Conservation (phyloP, 1,139 yeast genomes). For the Yamadazyma spencermartinsiae region DNA sequence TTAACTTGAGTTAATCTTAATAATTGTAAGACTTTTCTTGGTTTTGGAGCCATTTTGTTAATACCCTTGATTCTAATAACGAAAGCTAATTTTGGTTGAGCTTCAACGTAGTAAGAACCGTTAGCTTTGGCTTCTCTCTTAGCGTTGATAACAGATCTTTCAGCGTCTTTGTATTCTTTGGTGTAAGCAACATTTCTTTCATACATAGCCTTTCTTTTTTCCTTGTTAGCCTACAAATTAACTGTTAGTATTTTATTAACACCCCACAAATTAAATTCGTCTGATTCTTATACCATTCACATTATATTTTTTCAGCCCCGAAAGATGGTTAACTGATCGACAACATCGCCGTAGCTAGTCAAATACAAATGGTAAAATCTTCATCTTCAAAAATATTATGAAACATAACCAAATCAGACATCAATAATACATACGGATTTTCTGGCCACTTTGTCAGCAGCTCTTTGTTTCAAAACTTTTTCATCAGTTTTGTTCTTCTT, state of each 20-base stretch:
- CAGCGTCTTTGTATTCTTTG: slow-evolving; percentile 94
- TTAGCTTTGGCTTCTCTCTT: slow-evolving; percentile 96
- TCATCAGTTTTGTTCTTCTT: slow-evolving; percentile 93
- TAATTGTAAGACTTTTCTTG: slow-evolving; percentile 98
- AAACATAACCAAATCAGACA: slow-evolving; percentile 21
- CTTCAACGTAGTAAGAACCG: slow-evolving; percentile 96
- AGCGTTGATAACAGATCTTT: slow-evolving; percentile 88
- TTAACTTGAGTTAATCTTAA: slow-evolving; percentile 97
- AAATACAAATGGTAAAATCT: slow-evolving; percentile 52
- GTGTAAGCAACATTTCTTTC: slow-evolving; percentile 99
- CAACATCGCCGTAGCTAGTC: slow-evolving; percentile 92
- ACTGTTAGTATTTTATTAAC: slow-evolving; percentile 34
- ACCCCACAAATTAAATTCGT: background rate
- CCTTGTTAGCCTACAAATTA: slow-evolving; percentile 65
- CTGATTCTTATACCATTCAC: slow-evolving; percentile 1
- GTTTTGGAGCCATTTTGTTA: slow-evolving; percentile 99
- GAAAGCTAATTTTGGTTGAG: slow-evolving; percentile 94
- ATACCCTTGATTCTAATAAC: slow-evolving; percentile 99
- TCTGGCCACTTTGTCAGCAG: slow-evolving; percentile 84
- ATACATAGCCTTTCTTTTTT: slow-evolving; percentile 92
- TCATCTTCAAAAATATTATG: slow-evolving; percentile 52
- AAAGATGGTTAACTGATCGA: slow-evolving; percentile 97
- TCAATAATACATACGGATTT: slow-evolving; percentile 72
- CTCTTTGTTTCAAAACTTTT: slow-evolving; percentile 83
- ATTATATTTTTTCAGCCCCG: slow-evolving; percentile 78